These are phyloP conservation scores for Solanum pinnatisectum DNA, from an alignment of 257 asterid genomes.

Conservation along the genomic window DNA sequence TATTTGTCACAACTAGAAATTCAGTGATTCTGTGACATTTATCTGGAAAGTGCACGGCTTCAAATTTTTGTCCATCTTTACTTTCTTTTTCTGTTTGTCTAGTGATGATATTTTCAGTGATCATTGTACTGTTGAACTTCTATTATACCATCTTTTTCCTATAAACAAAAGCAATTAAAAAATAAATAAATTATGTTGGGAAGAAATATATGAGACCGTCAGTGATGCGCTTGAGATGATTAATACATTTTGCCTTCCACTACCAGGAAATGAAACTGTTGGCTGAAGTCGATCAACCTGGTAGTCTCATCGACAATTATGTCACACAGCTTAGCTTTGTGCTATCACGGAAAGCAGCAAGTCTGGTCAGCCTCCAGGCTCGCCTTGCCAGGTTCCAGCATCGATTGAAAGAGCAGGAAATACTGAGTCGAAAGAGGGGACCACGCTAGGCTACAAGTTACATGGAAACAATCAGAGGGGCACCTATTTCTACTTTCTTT, in stretches of 20 bases:
- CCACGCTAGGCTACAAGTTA: constrained; percentile 27
- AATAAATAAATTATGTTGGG: neutral
- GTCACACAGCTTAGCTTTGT: constrained; percentile 79
- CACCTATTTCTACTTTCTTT: neutral
- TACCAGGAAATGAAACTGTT: constrained; percentile 92
- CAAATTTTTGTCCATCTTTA: neutral
- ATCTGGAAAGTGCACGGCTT: neutral
- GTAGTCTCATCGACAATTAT: constrained; percentile 83
- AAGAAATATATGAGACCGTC: neutral
- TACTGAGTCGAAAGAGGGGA: constrained; percentile 79
- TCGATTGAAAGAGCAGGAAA: constrained; percentile 90
- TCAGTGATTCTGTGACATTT: neutral
- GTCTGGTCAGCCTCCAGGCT: constrained; percentile 91
- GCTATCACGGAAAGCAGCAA: constrained; percentile 91
- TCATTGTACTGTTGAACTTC: neutral
- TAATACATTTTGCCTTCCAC: constrained; percentile 1
- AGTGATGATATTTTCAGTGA: neutral
- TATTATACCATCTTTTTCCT: neutral
- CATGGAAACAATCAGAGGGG: neutral
- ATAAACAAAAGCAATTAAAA: neutral
- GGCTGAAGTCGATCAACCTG: constrained; percentile 94
- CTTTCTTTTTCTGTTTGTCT: neutral
- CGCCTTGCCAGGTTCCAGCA: constrained; percentile 98
- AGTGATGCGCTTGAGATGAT: neutral
- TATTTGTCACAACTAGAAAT: neutral